These are phyloP conservation scores for Phanerodontia chrysosporium DNA, from an alignment of 768 basidiomycete species.

Conservation along the genomic window DNA sequence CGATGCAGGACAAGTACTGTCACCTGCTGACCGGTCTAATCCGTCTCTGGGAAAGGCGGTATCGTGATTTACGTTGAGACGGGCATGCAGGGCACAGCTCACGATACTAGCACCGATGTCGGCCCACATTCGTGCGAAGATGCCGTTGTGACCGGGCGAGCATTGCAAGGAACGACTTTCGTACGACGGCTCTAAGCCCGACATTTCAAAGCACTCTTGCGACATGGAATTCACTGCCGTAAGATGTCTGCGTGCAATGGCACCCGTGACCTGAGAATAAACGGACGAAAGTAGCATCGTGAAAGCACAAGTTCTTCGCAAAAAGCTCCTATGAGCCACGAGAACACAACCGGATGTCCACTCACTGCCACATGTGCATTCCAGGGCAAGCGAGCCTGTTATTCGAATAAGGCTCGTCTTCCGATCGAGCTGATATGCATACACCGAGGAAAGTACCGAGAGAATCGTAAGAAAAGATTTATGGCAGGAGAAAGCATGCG, in stretches of 20 bases:
- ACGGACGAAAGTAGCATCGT: neutral
- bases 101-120: neutral
- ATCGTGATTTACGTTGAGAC: neutral
- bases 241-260: neutral
- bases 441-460: conserved; percentile 2
- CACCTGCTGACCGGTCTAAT: neutral
- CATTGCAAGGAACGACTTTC: neutral
- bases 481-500: conserved; percentile 14
- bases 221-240: neutral
- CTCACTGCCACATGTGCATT: neutral
- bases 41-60: neutral
- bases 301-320: neutral
- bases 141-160: neutral
- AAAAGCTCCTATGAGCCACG: neutral
- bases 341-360: neutral
- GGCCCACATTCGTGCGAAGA: neutral
- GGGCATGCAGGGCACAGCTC: neutral
- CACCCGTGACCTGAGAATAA: neutral
- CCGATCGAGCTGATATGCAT: conserved; percentile 3
- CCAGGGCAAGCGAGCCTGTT: neutral
- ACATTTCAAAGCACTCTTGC: neutral
- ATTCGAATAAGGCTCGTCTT: neutral
- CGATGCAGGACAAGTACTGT: neutral
- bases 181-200: neutral
- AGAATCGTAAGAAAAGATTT: conserved; percentile 1